phyloP scores from a whole-genome alignment of 148 eudicot species.

The Persicaria tinctoria region DNA sequence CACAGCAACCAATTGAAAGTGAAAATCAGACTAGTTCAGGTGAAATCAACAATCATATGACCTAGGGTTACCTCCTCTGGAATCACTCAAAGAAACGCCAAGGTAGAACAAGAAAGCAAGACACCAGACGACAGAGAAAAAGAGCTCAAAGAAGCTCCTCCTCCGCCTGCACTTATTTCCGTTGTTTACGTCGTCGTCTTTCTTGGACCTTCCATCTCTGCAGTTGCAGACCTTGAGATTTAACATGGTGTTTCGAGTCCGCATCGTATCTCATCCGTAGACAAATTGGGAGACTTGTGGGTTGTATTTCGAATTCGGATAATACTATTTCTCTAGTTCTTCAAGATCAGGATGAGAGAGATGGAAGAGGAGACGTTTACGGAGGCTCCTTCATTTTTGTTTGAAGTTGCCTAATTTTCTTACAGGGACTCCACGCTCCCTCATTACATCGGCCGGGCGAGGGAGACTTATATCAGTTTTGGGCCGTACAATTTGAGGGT shows the following conservation, averaged over 20 bases:
- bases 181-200: not conserved
- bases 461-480: too few relatives aligned
- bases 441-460: too few relatives aligned
- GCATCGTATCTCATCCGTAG: not conserved
- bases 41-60: too few relatives aligned
- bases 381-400: not conserved
- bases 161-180: conserved; percentile 2
- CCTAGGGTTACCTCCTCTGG: too few relatives aligned
- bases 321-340: not conserved
- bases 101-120: conserved; percentile 45
- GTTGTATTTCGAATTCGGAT: not conserved
- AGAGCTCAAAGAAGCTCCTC: conserved; percentile 30
- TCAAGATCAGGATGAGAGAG: not conserved
- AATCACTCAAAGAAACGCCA: conserved; percentile 3
- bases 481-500: too few relatives aligned
- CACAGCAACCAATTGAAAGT: too few relatives aligned
- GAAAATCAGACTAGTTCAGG: not conserved
- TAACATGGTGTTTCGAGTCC: conserved; percentile 1
- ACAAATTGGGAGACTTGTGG: not conserved
- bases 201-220: not conserved
- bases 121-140: conserved; percentile 52
- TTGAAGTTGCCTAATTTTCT: too few relatives aligned
- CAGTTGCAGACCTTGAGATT: conserved; percentile 15
- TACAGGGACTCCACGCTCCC: too few relatives aligned
- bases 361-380: conserved; percentile 1